Base-by-base conservation (phyloP, 495 filamentous ascomycete species). In the Evansstolkia leycettana region DNA sequence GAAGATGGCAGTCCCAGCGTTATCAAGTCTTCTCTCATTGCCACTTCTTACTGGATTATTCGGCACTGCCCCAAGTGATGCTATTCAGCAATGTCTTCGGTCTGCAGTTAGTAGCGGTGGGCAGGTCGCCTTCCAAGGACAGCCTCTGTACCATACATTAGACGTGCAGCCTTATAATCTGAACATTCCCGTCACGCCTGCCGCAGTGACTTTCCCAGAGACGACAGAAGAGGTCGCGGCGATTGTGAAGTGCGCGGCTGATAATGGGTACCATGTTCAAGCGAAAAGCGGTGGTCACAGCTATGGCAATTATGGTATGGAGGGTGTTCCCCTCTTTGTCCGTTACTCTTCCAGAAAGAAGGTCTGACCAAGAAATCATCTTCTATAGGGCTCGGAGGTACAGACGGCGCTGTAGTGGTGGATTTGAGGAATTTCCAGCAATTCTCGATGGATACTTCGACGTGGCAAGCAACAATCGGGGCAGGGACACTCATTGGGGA, bases 221-320 rank as follows among this genome's bases (percentile, higher is more conserved):
- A 72, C 63, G 0, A 45, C 69, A 2, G 38, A 71, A 8, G 65
- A 86, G 31, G 68, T 86, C 9, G 64, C 75, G 1, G 60, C 49
- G 15, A 63, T 76, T 2, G 63, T 84, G 8, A 63, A 60, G 36
- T 84, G 79, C 41, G 80, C 78, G 0, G 56, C 50, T 0, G 43
- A 52, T 2, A 54, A 65, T 36, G 58, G 53, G 24, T 53, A 74
- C 42, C 76, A 78, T 43, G 78, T 86, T 14, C 79, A 83, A 41
- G 63, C 81, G 7, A 73, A 67, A 43, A 74, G 72, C 26, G 83
- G 83, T 10, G 84, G 84, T 1, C 84, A 87, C 48, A 82, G 76
- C 10, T 85, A 80, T 56, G 75, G 64, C 1, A 76, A 72, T 3
- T 70, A 70, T 44, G 55, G 55, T 54, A 48, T 29, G 36, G 36